Evolutionary conservation across 2,329 filamentous ascomycete genomes (phyloP).

Genomic region (Colletotrichum lentis): DNA sequence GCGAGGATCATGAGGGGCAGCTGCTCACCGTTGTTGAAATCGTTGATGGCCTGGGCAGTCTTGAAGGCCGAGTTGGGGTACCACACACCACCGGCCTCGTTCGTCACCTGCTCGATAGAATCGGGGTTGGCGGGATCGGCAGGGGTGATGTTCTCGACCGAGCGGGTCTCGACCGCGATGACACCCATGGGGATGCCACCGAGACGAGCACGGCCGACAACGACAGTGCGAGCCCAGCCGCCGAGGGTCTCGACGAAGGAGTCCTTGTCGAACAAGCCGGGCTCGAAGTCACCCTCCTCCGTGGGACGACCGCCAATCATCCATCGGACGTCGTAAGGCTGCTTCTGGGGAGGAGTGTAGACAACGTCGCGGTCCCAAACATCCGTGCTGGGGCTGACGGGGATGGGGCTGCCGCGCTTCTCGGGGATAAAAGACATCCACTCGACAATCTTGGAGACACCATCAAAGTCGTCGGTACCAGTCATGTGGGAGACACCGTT

Average conservation of each 20-base stretch:
- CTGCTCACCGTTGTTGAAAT: slow-evolving; percentile 99
- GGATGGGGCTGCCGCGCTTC: slow-evolving; percentile 90
- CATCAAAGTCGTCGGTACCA: slow-evolving; percentile 95
- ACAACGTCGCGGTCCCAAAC: slow-evolving; percentile 91
- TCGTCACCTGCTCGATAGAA: slow-evolving; percentile 93
- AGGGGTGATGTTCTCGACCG: slow-evolving; percentile 95
- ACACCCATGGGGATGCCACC: slow-evolving; percentile 98
- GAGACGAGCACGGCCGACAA: slow-evolving; percentile 93
- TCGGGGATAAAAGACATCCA: slow-evolving; percentile 98
- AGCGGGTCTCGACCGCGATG: slow-evolving; percentile 93
- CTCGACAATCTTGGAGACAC: slow-evolving; percentile 96
- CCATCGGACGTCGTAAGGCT: slow-evolving; percentile 91
- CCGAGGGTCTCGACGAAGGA: slow-evolving; percentile 97
- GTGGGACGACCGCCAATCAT: slow-evolving; percentile 89
- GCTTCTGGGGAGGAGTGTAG: slow-evolving; percentile 82
- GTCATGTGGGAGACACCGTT: slow-evolving; percentile 99
- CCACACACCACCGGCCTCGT: slow-evolving; percentile 98
- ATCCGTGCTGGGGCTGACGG: slow-evolving; percentile 87
- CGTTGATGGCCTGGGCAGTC: slow-evolving; percentile 97
- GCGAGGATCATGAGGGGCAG: slow-evolving; percentile 98
- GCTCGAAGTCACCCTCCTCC: slow-evolving; percentile 77
- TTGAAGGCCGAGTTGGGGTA: slow-evolving; percentile 99
- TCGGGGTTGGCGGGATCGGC: slow-evolving; percentile 98
- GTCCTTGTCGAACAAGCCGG: slow-evolving; percentile 93
- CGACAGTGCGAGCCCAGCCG: slow-evolving; percentile 96